Evolutionary conservation across 352 stramenopile genomes (phyloP), one percentile per base, ranked within the genome.

Genomic region (Thraustochytrium sp.): DNA sequence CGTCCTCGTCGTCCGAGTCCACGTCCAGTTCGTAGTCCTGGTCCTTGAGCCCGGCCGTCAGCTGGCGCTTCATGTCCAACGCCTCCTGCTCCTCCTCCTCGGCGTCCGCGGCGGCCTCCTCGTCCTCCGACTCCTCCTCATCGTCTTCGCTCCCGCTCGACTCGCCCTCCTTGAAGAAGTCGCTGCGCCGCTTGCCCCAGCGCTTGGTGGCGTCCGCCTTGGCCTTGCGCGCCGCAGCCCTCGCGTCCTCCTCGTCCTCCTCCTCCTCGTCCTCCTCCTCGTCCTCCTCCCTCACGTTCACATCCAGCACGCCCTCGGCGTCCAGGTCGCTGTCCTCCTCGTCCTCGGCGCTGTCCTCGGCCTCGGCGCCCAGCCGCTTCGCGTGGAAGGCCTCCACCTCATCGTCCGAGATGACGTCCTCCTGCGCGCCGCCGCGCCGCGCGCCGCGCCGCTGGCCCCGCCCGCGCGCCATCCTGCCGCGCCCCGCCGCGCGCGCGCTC

Each of bases 51-150:
- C 34, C 48, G 8, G 29, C 16, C 46, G 42, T 23, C 37, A 72
- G 3, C 59, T 85, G 68, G 26, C 26, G 31, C 51, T 54, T 44
- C 61, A 86, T 65, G 0, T 82, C 78, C 13, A 9, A 18, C 38
- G 53, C 85, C 59, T 85, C 75, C 42, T 61, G 3, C 55, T 84
- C 54, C 80, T 87, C 63, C 31, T 31, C 54, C 42, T 54, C 49
- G 3, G 37, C 82, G 44, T 85, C 78, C 3, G 21, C 49, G 36
- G 72, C 75, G 29, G 78, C 84, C 26, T 87, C 84, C 76, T 88
- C 84, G 26, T 84, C 63, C 37, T 86, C 82, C n/a, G 49, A 62
- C 2, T 26, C n/a, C 9, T 65, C 72, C 21, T 83, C 75, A n/a
- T n/a, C n/a, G n/a, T n/a, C n/a, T n/a, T 49, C 73, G 49, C 65